phyloP scores from a whole-genome alignment of 805 yeast species.

The Suhomyces sp. region DNA sequence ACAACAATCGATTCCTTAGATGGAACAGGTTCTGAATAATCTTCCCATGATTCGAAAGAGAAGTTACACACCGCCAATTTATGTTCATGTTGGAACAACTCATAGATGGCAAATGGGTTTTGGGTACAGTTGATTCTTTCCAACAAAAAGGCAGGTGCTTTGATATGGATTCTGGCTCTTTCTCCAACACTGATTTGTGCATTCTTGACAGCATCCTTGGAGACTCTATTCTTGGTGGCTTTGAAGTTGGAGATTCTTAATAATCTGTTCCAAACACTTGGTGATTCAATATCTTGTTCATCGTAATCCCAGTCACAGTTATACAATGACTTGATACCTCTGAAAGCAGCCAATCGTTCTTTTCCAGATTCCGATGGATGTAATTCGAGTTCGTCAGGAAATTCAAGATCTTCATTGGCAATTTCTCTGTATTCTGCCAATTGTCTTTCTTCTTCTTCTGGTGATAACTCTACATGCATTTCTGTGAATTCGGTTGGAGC shows the following conservation, averaged over 20 bases:
- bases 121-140: constrained; percentile 42
- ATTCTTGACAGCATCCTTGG: constrained; percentile 55
- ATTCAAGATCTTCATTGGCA: constrained; percentile 83
- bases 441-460: constrained; percentile 84
- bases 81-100: constrained; percentile 82
- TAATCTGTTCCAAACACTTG: constrained; percentile 74
- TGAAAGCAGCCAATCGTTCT: constrained; percentile 71
- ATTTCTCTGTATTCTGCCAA: constrained; percentile 62
- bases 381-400: constrained; percentile 93
- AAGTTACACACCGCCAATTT: constrained; percentile 80
- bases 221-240: constrained; percentile 67
- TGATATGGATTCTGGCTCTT: constrained; percentile 56
- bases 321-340: constrained; percentile 83
- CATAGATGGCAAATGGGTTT: constrained; percentile 64
- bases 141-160: constrained; percentile 51
- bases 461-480: constrained; percentile 67
- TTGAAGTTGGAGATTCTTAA: constrained; percentile 73
- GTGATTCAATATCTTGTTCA: constrained; percentile 74
- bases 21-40: constrained; percentile 79
- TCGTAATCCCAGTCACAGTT: constrained; percentile 85
- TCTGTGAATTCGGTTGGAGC: constrained; percentile 53
- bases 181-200: constrained; percentile 56
- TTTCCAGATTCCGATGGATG: constrained; percentile 72
- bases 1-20: constrained; percentile 79
- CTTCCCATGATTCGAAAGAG: constrained; percentile 85